Evolutionary conservation across 768 basidiomycete genomes (phyloP).

Genomic region (Psilocybe azurescens): DNA sequence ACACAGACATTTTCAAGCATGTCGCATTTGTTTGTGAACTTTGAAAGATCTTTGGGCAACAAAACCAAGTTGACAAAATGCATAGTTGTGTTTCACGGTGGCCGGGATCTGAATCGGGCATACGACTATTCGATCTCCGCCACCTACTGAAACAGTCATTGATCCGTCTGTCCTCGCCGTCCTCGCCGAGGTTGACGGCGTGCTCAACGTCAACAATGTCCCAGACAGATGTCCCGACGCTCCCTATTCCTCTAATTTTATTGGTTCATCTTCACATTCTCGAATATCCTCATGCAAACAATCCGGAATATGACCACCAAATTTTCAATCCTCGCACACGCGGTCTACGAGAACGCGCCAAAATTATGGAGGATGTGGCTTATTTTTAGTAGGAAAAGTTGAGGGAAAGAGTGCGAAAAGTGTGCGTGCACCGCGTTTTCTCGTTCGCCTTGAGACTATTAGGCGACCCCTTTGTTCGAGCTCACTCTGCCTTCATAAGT

Average conservation of each 20-base stretch:
- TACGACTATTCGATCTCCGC: too few species aligned
- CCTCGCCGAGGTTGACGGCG: not conserved
- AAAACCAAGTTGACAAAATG: too few species aligned
- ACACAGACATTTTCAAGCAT: too few species aligned
- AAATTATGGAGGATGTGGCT: slow-evolving; percentile 55
- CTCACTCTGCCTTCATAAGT: too few species aligned
- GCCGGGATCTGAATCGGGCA: too few species aligned
- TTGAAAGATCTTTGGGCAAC: too few species aligned
- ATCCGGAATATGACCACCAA: slow-evolving; percentile 53
- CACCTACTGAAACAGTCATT: too few species aligned
- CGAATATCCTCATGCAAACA: slow-evolving; percentile 51
- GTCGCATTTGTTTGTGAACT: too few species aligned
- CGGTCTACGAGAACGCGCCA: slow-evolving; percentile 55
- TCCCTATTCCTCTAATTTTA: slow-evolving; percentile 51
- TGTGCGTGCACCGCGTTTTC: slow-evolving; percentile 19
- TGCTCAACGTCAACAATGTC: not conserved
- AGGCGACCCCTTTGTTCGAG: too few species aligned
- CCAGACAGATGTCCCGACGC: not conserved
- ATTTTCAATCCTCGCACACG: slow-evolving; percentile 49
- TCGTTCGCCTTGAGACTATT: not conserved
- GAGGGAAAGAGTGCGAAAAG: slow-evolving; percentile 41
- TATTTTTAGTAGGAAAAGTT: slow-evolving; percentile 54
- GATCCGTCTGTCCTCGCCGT: too few species aligned
- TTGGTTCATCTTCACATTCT: slow-evolving; percentile 60
- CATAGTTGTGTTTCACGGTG: too few species aligned